Conservation (phyloP, 2,329 filamentous ascomycete species). For the Exophiala spinifera region DNA sequence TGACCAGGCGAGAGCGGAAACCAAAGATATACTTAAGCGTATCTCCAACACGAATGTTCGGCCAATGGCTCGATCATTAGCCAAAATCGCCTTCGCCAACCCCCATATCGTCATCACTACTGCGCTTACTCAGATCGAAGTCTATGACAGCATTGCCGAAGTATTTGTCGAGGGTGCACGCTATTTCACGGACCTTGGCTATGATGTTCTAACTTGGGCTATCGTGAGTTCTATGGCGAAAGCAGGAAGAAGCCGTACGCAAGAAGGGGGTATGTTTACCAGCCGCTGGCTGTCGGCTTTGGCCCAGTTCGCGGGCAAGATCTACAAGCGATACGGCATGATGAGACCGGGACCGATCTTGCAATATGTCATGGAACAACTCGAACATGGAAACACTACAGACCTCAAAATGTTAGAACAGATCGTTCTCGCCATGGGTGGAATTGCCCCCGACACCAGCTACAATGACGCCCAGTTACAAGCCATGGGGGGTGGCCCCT, state of each 20-base stretch:
- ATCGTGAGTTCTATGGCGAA: conserved; percentile 69
- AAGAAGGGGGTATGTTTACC: conserved; percentile 69
- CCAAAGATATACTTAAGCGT: conserved; percentile 80
- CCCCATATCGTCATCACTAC: conserved; percentile 89
- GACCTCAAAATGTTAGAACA: conserved; percentile 90
- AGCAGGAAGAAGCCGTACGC: conserved; percentile 56
- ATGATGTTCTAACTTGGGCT: conserved; percentile 91
- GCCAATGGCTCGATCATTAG: conserved; percentile 80
- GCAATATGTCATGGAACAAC: conserved; percentile 83
- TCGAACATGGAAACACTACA: conserved; percentile 77
- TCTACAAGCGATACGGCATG: conserved; percentile 79
- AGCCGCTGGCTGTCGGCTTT: conserved; percentile 90
- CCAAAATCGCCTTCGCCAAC: conserved; percentile 87
- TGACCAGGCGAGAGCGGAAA: conserved; percentile 71
- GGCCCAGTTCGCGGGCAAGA: conserved; percentile 84
- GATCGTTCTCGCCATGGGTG: conserved; percentile 87
- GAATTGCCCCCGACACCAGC: conserved; percentile 79
- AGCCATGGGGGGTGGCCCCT: conserved; percentile 81
- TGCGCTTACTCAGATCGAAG: conserved; percentile 85
- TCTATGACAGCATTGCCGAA: conserved; percentile 91
- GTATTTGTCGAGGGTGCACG: conserved; percentile 91
- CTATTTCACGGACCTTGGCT: conserved; percentile 88
- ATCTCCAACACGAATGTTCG: conserved; percentile 83
- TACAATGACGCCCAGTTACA: conserved; percentile 85
- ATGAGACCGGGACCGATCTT: conserved; percentile 83